phyloP scores from a whole-genome alignment of 306 rosid species.

The Rosa chinensis region DNA sequence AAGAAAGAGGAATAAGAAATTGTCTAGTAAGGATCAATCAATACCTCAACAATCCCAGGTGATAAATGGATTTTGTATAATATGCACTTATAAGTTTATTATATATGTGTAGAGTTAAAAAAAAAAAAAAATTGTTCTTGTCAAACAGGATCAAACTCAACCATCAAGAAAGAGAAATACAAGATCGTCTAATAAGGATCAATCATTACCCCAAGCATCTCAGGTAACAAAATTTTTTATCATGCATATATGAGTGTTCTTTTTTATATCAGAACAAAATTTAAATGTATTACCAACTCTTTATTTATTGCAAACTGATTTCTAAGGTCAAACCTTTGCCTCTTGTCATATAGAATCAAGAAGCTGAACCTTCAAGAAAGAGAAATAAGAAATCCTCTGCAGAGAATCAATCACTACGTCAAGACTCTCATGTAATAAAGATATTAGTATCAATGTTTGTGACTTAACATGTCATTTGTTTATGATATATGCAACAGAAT shows the following conservation, averaged over 20 bases:
- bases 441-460: background rate
- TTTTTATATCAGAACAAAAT: no score
- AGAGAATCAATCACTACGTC: background rate
- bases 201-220: background rate
- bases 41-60: no score
- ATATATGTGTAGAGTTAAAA: no score
- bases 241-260: background rate
- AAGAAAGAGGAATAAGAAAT: no score
- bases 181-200: background rate
- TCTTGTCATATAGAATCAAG: background rate
- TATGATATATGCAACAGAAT: background rate
- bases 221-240: background rate
- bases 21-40: no score
- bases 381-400: background rate
- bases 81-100: no score
- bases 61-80: no score
- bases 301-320: background rate
- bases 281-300: no score
- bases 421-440: background rate
- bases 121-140: no score
- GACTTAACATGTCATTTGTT: background rate
- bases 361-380: background rate
- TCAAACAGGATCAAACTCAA: no score
- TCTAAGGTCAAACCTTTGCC: background rate
- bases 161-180: background rate